A percentile compares a stretch with the other conserved stretches of the same genome.
Conservation (phyloP, 805 yeast genomes). For the Candida namnaoensis region DNA sequence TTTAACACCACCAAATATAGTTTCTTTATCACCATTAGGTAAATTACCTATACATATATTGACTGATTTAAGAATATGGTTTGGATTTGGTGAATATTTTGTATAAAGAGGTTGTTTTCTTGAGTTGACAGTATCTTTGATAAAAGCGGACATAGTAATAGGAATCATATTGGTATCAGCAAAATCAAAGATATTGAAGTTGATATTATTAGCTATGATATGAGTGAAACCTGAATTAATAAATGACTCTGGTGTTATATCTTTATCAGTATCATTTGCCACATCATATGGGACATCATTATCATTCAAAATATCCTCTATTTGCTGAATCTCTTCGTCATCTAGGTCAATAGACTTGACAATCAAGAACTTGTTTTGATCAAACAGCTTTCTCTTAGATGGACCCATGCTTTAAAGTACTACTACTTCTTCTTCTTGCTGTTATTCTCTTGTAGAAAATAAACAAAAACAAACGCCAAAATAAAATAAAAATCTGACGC, state of each 20-base stretch:
- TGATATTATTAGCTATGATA: slow-evolving; percentile 40
- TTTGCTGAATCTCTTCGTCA: slow-evolving; percentile 6
- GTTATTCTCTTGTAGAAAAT: too few relatives aligned
- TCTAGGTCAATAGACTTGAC: slow-evolving; percentile 10
- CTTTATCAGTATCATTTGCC: slow-evolving; percentile 10
- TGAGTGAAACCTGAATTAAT: slow-evolving; percentile 25
- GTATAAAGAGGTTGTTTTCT: slow-evolving; percentile 40
- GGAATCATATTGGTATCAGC: slow-evolving; percentile 53
- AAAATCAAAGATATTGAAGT: slow-evolving; percentile 41
- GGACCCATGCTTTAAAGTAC: too few relatives aligned
- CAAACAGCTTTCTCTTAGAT: slow-evolving; percentile 7
- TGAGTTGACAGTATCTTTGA: slow-evolving; percentile 34
- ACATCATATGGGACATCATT: slow-evolving; percentile 18
- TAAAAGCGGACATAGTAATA: slow-evolving; percentile 56
- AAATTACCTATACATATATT: slow-evolving; percentile 54
- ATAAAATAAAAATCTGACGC: slow-evolving; percentile 1
- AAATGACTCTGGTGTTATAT: slow-evolving; percentile 14
- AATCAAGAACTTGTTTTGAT: slow-evolving; percentile 13
- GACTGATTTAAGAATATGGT: slow-evolving; percentile 51
- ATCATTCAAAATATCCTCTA: slow-evolving; percentile 12
- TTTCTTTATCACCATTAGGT: slow-evolving; percentile 52
- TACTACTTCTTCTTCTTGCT: too few relatives aligned
- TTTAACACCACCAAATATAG: slow-evolving; percentile 54
- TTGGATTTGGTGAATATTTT: slow-evolving; percentile 66
- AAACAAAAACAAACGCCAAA: not conserved